A percentile compares a stretch with the other conserved stretches of the same genome.
phyloP scores from a whole-genome alignment of 345 rosid genomes.

The Gossypium thurberi region DNA sequence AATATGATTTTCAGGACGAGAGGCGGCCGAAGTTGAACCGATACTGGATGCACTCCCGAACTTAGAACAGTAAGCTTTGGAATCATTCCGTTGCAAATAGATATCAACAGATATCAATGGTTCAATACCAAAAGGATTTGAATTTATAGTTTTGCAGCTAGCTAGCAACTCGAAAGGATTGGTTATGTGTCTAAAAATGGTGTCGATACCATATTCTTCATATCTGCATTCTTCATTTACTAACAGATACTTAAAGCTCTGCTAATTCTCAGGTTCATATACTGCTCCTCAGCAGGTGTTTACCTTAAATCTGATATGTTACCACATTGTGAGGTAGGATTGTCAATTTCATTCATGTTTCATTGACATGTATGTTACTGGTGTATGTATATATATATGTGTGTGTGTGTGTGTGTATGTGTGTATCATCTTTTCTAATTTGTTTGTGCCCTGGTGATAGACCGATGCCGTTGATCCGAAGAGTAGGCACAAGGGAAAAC shows the following conservation, averaged over 20 bases:
- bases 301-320: conserved; percentile 77
- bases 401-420: background rate
- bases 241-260: conserved; percentile 3
- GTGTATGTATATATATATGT: background rate
- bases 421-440: conserved; percentile 8
- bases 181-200: background rate
- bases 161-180: background rate
- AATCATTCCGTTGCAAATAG: conserved; percentile 3
- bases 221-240: background rate
- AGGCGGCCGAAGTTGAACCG: conserved; percentile 85
- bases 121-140: no score
- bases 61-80: conserved; percentile 67
- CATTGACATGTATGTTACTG: background rate
- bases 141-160: background rate
- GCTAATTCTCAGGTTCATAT: conserved; percentile 58
- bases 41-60: conserved; percentile 90
- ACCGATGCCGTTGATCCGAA: conserved; percentile 90
- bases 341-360: background rate
- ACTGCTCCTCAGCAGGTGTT: conserved; percentile 97
- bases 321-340: conserved; percentile 78
- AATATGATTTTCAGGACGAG: conserved; percentile 53
- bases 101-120: background rate
- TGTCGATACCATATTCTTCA: background rate
- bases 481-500: conserved; percentile 98
- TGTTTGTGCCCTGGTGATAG: conserved; percentile 24